Evolutionary conservation across 441 rosid species (phyloP).

Genomic region (Pelargonium hybrid): DNA sequence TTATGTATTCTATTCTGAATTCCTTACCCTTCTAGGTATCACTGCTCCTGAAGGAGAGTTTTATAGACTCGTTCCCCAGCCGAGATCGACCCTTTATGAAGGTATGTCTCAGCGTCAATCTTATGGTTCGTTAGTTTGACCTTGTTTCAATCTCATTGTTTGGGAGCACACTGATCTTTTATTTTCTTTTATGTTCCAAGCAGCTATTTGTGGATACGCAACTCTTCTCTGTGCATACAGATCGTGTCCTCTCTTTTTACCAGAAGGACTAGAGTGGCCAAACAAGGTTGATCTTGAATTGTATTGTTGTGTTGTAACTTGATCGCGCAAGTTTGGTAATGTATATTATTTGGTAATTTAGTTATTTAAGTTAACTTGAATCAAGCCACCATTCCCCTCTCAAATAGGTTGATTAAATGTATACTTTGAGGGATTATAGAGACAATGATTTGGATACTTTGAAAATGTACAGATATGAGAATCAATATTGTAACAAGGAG

Average conservation of each 20-base stretch:
- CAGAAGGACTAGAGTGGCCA: constrained; percentile 60
- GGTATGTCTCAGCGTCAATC: constrained; percentile 25
- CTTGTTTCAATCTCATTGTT: background rate
- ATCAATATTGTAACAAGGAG: too few species aligned
- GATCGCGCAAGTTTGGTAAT: constrained; percentile 24
- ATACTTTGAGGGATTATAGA: background rate
- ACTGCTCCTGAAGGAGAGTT: constrained; percentile 64
- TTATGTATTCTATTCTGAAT: background rate
- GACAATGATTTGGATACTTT: background rate
- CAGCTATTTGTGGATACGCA: constrained; percentile 94
- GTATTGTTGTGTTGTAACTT: constrained; percentile 15
- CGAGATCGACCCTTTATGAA: constrained; percentile 62
- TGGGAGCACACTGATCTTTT: constrained; percentile 6
- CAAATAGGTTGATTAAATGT: too few species aligned
- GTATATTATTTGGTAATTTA: constrained; percentile 6
- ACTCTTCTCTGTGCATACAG: constrained; percentile 94
- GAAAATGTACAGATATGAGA: too few species aligned
- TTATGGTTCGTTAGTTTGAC: background rate
- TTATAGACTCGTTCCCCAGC: constrained; percentile 53
- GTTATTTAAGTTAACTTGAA: background rate
- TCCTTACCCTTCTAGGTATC: constrained; percentile 37
- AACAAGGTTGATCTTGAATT: constrained; percentile 7
- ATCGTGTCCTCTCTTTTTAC: constrained; percentile 74
- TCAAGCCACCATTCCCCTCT: background rate
- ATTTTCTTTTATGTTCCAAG: constrained; percentile 13